Percentiles rank a stretch among this genome's conserved stretches.
Evolutionary conservation across 2,329 filamentous ascomycete species (phyloP).

Genomic region (Allantophomopsis lycopodina): DNA sequence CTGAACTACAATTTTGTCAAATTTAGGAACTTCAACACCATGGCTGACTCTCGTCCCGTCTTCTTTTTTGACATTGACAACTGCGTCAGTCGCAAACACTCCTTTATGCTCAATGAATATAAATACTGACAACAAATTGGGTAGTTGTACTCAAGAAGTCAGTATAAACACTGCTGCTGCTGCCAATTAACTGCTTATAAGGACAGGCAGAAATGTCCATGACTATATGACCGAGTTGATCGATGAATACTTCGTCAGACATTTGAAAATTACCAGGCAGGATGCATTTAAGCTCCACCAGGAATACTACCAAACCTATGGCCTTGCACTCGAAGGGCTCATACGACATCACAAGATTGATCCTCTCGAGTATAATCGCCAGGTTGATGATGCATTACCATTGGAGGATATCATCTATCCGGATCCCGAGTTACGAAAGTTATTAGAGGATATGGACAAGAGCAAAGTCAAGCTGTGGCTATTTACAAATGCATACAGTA

Average conservation of each 20-base stretch:
- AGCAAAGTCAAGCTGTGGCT: slow-evolving; percentile 83
- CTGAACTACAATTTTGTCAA: background rate
- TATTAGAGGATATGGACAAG: slow-evolving; percentile 73
- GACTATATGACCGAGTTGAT: slow-evolving; percentile 83
- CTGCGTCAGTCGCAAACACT: slow-evolving; percentile 42
- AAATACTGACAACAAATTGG: too few relatives aligned
- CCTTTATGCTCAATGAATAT: too few relatives aligned
- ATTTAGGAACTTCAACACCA: slow-evolving; percentile 1
- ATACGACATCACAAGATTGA: slow-evolving; percentile 92
- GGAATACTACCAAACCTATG: slow-evolving; percentile 92
- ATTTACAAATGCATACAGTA: slow-evolving; percentile 92
- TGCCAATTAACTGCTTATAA: background rate
- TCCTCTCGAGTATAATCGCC: slow-evolving; percentile 81
- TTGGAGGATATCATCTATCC: slow-evolving; percentile 75
- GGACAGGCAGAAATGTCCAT: slow-evolving; percentile 61
- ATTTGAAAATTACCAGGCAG: slow-evolving; percentile 59
- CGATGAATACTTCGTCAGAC: slow-evolving; percentile 34
- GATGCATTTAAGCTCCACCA: slow-evolving; percentile 79
- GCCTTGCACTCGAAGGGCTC: slow-evolving; percentile 90
- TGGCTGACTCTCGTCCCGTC: slow-evolving; percentile 28
- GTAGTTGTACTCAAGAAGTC: slow-evolving; percentile 74
- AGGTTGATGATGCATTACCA: slow-evolving; percentile 90
- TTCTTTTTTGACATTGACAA: slow-evolving; percentile 95
- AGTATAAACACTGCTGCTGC: slow-evolving; percentile 13
- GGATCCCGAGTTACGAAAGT: slow-evolving; percentile 55